Percentiles rank a stretch among this genome's conserved stretches.
phyloP scores from a whole-genome alignment of 176 grass and related monocot species.

The Cenchrus purpureus region DNA sequence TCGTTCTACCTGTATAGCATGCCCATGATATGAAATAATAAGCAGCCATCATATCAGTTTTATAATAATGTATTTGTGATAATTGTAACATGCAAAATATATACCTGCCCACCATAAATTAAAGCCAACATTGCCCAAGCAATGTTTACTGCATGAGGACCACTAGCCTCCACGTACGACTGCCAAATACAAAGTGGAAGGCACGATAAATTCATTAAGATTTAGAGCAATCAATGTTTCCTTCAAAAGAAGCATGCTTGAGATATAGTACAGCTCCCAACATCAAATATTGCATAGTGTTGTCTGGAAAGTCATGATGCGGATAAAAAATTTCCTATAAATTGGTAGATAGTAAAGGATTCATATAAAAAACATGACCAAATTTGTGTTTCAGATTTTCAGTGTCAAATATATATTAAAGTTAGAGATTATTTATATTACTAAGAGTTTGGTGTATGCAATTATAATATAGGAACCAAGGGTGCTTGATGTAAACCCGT shows the following conservation, averaged over 20 bases:
- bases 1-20: conserved; percentile 30
- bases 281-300: background rate
- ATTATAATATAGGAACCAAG: background rate
- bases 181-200: background rate
- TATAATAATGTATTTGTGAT: background rate
- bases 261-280: background rate
- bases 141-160: conserved; percentile 68
- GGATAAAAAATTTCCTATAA: background rate
- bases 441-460: background rate
- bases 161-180: conserved; percentile 16
- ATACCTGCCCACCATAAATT: conserved; percentile 67
- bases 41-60: background rate
- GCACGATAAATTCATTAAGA: conserved; percentile 15
- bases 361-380: background rate
- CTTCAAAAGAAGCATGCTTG: background rate
- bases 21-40: background rate
- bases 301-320: background rate
- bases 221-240: conserved; percentile 15
- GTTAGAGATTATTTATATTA: background rate
- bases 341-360: background rate
- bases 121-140: conserved; percentile 80
- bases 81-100: background rate
- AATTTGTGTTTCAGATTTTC: background rate
- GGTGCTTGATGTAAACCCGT: background rate
- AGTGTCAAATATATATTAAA: background rate